phyloP scores from a whole-genome alignment of 495 filamentous ascomycete genomes.

The Aspergillus cavernicola region DNA sequence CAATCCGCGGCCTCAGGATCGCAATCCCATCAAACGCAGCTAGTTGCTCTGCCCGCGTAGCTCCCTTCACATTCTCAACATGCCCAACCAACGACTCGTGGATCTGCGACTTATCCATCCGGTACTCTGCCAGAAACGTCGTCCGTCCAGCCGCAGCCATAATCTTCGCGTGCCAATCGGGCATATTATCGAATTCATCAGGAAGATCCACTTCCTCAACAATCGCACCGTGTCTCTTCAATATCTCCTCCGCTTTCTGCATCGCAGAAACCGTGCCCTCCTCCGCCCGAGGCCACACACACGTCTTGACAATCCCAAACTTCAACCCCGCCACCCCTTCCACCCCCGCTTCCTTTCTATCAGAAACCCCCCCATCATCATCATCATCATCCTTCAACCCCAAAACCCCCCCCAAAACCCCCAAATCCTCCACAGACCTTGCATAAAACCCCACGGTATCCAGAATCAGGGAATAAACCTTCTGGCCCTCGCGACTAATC shows the following conservation, averaged over 20 bases:
- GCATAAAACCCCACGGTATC: slow-evolving; percentile 54
- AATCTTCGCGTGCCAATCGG: slow-evolving; percentile 4
- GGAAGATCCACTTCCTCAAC: slow-evolving; percentile 5
- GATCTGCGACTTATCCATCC: background rate
- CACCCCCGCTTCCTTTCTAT: too few relatives aligned
- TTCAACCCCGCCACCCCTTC: slow-evolving; percentile 31
- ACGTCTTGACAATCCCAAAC: slow-evolving; percentile 47
- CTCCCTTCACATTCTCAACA: slow-evolving; percentile 7
- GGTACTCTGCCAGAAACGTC: slow-evolving; percentile 10
- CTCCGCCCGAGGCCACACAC: slow-evolving; percentile 46
- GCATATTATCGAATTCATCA: background rate
- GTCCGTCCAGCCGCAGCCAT: slow-evolving; percentile 2
- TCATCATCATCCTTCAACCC: slow-evolving; percentile 43
- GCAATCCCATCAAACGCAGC: slow-evolving; percentile 11
- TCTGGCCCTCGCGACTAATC: slow-evolving; percentile 50
- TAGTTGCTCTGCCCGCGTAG: background rate
- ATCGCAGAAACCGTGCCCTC: slow-evolving; percentile 23
- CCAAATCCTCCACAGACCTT: slow-evolving; percentile 46
- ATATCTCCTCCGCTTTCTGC: background rate
- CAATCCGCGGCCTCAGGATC: slow-evolving; percentile 7
- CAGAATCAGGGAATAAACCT: slow-evolving; percentile 42
- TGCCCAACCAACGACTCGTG: background rate
- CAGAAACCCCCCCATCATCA: too few relatives aligned
- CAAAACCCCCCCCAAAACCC: slow-evolving; percentile 46
- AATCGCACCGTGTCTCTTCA: background rate